Evolutionary conservation across 1,284 basidiomycete genomes (phyloP).

Genomic region (Boletus smithii): DNA sequence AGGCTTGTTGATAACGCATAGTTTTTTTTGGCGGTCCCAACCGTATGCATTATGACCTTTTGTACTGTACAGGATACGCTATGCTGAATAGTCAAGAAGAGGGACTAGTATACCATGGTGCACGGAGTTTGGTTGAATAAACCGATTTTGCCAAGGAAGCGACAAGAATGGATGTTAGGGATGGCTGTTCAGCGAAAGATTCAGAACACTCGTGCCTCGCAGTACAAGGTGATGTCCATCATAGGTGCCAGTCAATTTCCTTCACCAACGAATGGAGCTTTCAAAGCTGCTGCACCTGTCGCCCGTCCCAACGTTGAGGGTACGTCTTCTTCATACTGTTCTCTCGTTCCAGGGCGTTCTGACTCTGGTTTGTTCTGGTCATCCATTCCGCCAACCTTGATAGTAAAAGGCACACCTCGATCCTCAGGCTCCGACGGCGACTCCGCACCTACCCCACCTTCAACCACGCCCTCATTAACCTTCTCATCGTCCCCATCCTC

Average conservation of each 20-base stretch:
- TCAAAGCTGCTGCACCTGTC: slow-evolving; percentile 24
- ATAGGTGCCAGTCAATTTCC: slow-evolving; percentile 6
- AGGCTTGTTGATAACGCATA: too few relatives aligned
- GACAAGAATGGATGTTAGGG: slow-evolving; percentile 8
- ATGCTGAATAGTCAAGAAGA: slow-evolving; percentile 9
- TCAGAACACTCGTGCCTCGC: neutral
- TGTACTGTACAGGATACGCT: slow-evolving; percentile 17
- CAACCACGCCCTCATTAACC: slow-evolving; percentile 9
- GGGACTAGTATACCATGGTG: slow-evolving; percentile 5
- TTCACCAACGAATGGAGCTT: slow-evolving; percentile 1
- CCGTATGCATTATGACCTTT: too few relatives aligned
- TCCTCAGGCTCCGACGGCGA: slow-evolving; percentile 6
- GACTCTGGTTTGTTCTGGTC: slow-evolving; percentile 4
- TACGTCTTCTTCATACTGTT: slow-evolving; percentile 19
- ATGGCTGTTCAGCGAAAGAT: neutral
- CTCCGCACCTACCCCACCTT: slow-evolving; percentile 7
- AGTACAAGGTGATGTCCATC: neutral
- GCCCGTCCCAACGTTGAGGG: slow-evolving; percentile 32
- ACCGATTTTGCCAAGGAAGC: neutral
- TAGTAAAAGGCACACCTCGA: slow-evolving; percentile 8
- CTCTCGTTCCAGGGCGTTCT: slow-evolving; percentile 1
- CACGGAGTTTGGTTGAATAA: slow-evolving; percentile 14
- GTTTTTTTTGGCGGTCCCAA: too few relatives aligned
- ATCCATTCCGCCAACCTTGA: slow-evolving; percentile 6
- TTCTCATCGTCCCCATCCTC: slow-evolving; percentile 35